Base-by-base conservation (phyloP, 2,329 filamentous ascomycete genomes). In the Colletotrichum sp. region DNA sequence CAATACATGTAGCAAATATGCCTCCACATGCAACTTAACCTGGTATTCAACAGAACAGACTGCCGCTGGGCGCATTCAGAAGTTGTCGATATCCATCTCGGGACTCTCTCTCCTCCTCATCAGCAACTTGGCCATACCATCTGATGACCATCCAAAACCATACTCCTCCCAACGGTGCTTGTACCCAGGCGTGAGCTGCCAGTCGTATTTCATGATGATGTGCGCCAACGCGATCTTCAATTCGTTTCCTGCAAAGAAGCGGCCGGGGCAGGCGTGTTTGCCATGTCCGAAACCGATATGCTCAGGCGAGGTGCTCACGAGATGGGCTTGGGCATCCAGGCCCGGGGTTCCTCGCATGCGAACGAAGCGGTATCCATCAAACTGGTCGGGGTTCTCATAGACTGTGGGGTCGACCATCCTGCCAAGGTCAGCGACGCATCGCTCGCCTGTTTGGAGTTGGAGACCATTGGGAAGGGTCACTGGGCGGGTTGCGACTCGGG, bases 221-320 rank as follows among this genome's bases (percentile, higher is more conserved):
- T 76, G 75, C 26, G 63, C 64, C 36, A 77, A 44, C 32, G 75
- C 75, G 16, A 77, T 63, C 59, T 88, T 88, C 80, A 88, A 84
- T 81, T 88, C 85, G 76, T 86, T 84, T 18, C 81, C 80, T 16
- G 87, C 87, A 76, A 88, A 88, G 84, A 88, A 88, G 1, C 86
- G 82, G 1, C 87, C 87, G 0, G 85, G 86, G 71, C 85, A 86
- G 3, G 85, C 85, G 75, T 86, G 83, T 28, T 81, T 80, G 5
- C 85, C 85, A 2, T 85, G 82, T 0, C 85, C 85, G 74, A 86
- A 87, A 26, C 83, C 83, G 39, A 85, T 79, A 64, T 81, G 84
- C 8, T 80, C 78, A 59, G 85, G 80, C 16, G 81, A 80, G 39
- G 84, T 84, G 78, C 83, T 86, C 36, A 85, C 86, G 71, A 88